Evolutionary conservation across 495 filamentous ascomycete genomes (phyloP), one percentile per base, ranked within the genome.

Genomic region (Aspergillus avenaceus): DNA sequence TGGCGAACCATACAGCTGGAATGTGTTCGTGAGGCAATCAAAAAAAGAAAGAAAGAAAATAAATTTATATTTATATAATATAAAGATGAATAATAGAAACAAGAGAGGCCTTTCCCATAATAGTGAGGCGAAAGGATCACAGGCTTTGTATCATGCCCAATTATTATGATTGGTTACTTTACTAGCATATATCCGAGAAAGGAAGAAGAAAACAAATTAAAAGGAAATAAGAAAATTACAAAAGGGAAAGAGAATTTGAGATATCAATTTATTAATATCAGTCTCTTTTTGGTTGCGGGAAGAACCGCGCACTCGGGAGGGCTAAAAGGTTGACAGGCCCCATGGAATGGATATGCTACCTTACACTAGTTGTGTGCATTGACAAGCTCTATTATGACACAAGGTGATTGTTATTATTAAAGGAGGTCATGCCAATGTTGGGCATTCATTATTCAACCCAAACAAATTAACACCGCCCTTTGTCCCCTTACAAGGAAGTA

Each of bases 281-380:
- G 18, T 38, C 21, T 21, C 11, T 21, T 38, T 38, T 38, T 21
- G 34, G 34, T 38, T 38, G 34, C 47, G 47, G 47, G 47, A 49
- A 49, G 47, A 49, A 49, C 47, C 47, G 47, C 47, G 14, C 25
- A 49, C 24, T 41, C 47, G 34, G 47, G 47, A 38, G 47, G 21
- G 11, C 47, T 49, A 38, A 38, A 29, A 19, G 36, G 47, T 49
- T 37, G 47, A 49, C 27, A 37, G 36, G 18, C 19, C 37, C 36
- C 34, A 38, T 38, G 34, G 34, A 16, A 38, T 31, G n/a, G 9
- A n/a, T n/a, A n/a, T n/a, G n/a, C n/a, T n/a, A n/a, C n/a, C n/a
- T n/a, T 21, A 21, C 5, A 38, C 34, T 38, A 38, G 16, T 38
- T 3, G 29, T 13, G 29, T 32, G 34, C 34, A 21, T 38, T 38